phyloP scores from a whole-genome alignment of 768 basidiomycete genomes.

The Trametes elegans region DNA sequence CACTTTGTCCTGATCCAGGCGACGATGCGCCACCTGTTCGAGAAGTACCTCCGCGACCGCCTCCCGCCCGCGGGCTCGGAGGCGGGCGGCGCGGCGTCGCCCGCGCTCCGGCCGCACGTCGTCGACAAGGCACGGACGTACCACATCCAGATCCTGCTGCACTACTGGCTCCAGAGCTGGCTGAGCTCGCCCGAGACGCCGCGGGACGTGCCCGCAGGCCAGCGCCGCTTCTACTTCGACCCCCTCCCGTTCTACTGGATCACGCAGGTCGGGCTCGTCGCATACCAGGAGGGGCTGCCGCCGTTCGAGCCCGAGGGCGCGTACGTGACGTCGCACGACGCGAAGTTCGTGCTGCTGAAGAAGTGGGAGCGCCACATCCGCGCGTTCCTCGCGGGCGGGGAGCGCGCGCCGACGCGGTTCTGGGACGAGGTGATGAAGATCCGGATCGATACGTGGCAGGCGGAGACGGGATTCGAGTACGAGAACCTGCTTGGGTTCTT shows the following conservation, averaged over 20 bases:
- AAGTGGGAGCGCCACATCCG: constrained; percentile 51
- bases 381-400: constrained; percentile 41
- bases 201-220: constrained; percentile 15
- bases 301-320: constrained; percentile 42
- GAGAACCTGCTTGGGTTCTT: constrained; percentile 18
- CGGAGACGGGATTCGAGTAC: constrained; percentile 16
- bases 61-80: constrained; percentile 11
- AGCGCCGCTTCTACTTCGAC: constrained; percentile 29
- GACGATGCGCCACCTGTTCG: constrained; percentile 34
- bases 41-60: constrained; percentile 26
- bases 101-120: constrained; percentile 15
- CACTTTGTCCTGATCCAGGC: constrained; percentile 35
- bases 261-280: constrained; percentile 51
- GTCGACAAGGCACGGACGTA: constrained; percentile 31
- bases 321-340: constrained; percentile 36
- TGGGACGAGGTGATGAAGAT: constrained; percentile 58
- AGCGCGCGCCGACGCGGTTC: constrained; percentile 45
- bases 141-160: constrained; percentile 49
- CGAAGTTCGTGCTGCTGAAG: constrained; percentile 49
- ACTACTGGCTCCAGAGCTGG: constrained; percentile 63
- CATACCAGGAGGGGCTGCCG: constrained; percentile 49
- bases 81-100: neutral
- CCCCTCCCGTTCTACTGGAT: constrained; percentile 65
- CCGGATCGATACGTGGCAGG: constrained; percentile 35
- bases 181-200: constrained; percentile 31